These are phyloP conservation scores for Areca catechu DNA, from an alignment of 176 grass and related monocot genomes.

Conservation along the genomic window DNA sequence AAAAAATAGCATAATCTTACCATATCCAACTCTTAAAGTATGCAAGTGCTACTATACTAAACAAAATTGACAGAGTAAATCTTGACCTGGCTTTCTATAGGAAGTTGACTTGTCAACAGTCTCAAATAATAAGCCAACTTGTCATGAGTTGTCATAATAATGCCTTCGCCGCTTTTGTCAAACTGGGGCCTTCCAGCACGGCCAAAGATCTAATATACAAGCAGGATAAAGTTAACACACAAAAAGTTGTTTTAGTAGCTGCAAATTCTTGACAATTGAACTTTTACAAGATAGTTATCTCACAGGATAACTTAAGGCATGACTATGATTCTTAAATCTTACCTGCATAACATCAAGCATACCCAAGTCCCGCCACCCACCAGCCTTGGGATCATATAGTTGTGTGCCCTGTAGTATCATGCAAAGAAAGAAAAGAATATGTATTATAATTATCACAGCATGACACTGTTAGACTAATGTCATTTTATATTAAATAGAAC, in stretches of 20 bases:
- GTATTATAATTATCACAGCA: no score
- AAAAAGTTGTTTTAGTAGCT: no score
- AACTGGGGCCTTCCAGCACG: slow-evolving; percentile 97
- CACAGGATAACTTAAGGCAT: no score
- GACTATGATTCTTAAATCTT: neutral
- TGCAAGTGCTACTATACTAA: neutral
- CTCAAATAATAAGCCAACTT: slow-evolving; percentile 88
- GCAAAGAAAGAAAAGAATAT: neutral
- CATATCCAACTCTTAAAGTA: no score
- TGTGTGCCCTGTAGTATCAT: slow-evolving; percentile 58
- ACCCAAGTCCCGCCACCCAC: slow-evolving; percentile 86
- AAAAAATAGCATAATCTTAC: no score
- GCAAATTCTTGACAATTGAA: no score
- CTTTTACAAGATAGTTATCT: no score
- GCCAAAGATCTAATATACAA: slow-evolving; percentile 70
- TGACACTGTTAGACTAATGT: no score
- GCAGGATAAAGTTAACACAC: no score
- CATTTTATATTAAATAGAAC: no score
- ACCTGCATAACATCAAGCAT: slow-evolving; percentile 99
- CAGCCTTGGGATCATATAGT: slow-evolving; percentile 95
- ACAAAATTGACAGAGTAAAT: neutral
- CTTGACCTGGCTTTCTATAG: slow-evolving; percentile 89
- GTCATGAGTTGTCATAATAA: slow-evolving; percentile 96
- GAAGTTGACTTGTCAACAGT: slow-evolving; percentile 88
- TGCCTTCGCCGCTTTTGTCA: slow-evolving; percentile 97